Evolutionary conservation across 176 grass and related monocot species (phyloP), one percentile per base, ranked within the genome.

Genomic region (maize (Zea mays)): DNA sequence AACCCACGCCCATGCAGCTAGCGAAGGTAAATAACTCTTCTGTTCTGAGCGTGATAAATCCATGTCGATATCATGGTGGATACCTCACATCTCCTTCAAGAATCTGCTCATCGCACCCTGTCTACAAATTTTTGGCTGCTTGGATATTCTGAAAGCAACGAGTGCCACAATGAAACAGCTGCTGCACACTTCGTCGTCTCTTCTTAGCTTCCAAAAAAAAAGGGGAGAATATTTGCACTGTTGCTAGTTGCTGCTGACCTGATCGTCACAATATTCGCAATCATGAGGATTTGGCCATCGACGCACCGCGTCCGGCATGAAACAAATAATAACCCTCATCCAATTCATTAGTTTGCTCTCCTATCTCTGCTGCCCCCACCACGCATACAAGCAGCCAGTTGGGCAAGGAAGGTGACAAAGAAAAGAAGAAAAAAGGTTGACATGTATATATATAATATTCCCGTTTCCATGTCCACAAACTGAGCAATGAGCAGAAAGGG

Each of bases 251-350:
- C 76, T 79, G 27, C 39, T 80, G 63, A 84, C 52, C 76, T 71
- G 50, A 79, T 69, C 64, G 69, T 69, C 64, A 86, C 61, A 80
- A 70, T 87, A 87, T 88, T 88, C 86, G 81, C 76, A 65, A 84
- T 84, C 71, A 84, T 83, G 74, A 67, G 71, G 13, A 49, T 34
- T 56, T 58, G 86, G 64, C 65, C 82, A 65, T 88, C 77, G 86
- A 81, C 65, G 77, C 86, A 84, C 82, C 77, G 86, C 86, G 86
- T 88, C 79, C 67, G 44, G 67, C 44, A 1, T 77, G 81, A 81
- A 80, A 51, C 64, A 76, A 80, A 65, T 57, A 52, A 82, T 39
- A 46, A 50, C 76, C 74, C 65, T 39, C 71, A 65, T 88, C 76
- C 70, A 75, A 27, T 88, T 10, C 20, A 39, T 39, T 39, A 39